Base-by-base conservation (phyloP, 139 green algal species). In the Limnomonas spitsbergensis region DNA sequence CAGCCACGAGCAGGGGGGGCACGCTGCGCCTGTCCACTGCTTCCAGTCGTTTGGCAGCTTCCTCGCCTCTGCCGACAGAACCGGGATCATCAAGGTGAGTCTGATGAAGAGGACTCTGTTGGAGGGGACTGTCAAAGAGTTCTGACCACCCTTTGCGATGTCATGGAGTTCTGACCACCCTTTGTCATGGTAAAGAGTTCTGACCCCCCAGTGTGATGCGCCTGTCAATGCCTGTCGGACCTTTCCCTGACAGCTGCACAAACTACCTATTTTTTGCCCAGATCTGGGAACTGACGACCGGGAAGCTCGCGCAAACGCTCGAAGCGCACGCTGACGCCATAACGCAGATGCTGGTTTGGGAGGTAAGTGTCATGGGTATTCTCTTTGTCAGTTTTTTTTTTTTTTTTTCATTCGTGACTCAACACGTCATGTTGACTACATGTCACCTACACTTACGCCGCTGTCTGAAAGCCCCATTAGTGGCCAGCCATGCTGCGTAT, bases 51-150 rank as follows among this genome's bases (percentile, higher is more conserved):
- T 82, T 0, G 80, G 80, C 36, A 85, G 75, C n/a, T 87, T 81
- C 76, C 79, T 96, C 37, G 92, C 92, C 73, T 92, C 90, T 4
- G 90, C 84, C 34, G 93, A 94, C 78, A 88, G 83, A 36, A 35
- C 76, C 34, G 91, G 93, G 42, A 87, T 29, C 2, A 90, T 95
- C 75, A 89, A 91, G 84, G 89, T 92, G 40, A 2, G 83, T 47
- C 27, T 9, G 32, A 14, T 32, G 20, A 38, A 32, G n/a, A 14
- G 32, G 27, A 24, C 56, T 24, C 6, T 6, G 20, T 32, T 69
- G 4, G 56, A 6, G 9, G 14, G 14, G n/a, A 6, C 29, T 38
- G 29, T 6, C 29, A 69, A 6, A 24, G 29, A 24, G 4, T 37
- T 24, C 26, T 69, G n/a, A 6, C 26, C n/a, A 34, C 4, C 26